A percentile compares a stretch with the other conserved stretches of the same genome.
phyloP scores from a whole-genome alignment of 768 basidiomycete genomes.

The Lactarius pseudohatsudake region DNA sequence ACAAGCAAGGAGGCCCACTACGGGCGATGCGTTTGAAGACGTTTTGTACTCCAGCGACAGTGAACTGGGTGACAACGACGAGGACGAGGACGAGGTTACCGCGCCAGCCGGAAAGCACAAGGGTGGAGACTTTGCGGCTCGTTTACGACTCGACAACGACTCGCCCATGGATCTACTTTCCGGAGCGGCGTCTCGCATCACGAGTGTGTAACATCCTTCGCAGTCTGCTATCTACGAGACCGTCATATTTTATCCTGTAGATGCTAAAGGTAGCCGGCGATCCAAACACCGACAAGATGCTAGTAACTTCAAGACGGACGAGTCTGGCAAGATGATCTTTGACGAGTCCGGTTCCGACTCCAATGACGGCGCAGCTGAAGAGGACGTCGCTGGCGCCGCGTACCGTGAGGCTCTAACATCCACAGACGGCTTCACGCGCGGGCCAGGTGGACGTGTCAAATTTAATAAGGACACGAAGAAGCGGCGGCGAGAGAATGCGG shows the following conservation, averaged over 20 bases:
- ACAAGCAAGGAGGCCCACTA: slow-evolving; percentile 46
- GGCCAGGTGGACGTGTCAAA: slow-evolving; percentile 80
- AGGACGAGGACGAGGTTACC: slow-evolving; percentile 43
- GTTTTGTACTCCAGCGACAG: slow-evolving; percentile 96
- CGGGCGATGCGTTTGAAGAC: slow-evolving; percentile 93
- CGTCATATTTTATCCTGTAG: slow-evolving; percentile 36
- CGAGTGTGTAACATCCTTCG: slow-evolving; percentile 50
- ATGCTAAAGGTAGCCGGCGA: slow-evolving; percentile 46
- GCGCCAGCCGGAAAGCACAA: slow-evolving; percentile 43
- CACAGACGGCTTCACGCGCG: slow-evolving; percentile 86
- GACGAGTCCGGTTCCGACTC: slow-evolving; percentile 54
- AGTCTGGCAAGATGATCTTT: slow-evolving; percentile 79
- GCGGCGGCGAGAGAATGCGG: slow-evolving; percentile 68
- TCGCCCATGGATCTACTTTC: slow-evolving; percentile 94
- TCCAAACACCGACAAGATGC: slow-evolving; percentile 87
- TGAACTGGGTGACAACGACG: slow-evolving; percentile 74
- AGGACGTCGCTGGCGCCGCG: slow-evolving; percentile 67
- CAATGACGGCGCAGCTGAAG: slow-evolving; percentile 43
- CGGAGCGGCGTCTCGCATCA: slow-evolving; percentile 68
- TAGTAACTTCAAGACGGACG: slow-evolving; percentile 82
- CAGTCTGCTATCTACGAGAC: slow-evolving; percentile 1
- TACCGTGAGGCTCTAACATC: slow-evolving; percentile 84
- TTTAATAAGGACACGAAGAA: slow-evolving; percentile 99
- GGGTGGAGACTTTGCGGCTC: slow-evolving; percentile 49
- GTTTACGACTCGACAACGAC: slow-evolving; percentile 83